Conservation (phyloP, 169 alveolate species). For the Plasmodium fragile region DNA sequence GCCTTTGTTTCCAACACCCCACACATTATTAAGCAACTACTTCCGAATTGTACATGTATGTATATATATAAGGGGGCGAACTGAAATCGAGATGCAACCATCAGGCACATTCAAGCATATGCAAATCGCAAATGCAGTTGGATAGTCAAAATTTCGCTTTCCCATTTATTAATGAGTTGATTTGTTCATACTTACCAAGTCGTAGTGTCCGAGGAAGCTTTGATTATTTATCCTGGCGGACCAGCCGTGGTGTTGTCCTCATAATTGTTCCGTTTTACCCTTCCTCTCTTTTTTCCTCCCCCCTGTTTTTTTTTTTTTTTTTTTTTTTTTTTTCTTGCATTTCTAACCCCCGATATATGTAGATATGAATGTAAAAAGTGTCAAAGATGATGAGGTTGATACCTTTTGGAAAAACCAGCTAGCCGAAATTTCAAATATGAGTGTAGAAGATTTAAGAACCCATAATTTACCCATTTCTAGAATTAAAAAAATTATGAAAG, state of each 20-base stretch:
- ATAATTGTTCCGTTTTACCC: background rate
- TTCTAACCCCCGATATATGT: conserved; percentile 6
- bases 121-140: background rate
- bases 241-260: background rate
- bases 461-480: conserved; percentile 94
- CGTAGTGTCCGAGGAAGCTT: background rate
- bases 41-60: background rate
- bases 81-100: background rate
- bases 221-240: background rate
- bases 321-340: conserved; percentile 1
- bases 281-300: background rate
- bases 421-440: conserved; percentile 34
- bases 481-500: conserved; percentile 96
- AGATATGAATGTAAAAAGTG: conserved; percentile 50
- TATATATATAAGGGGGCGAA: background rate
- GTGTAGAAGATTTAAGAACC: conserved; percentile 67
- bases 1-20: background rate
- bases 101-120: background rate
- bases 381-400: conserved; percentile 18
- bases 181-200: background rate
- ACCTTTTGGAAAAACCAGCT: conserved; percentile 67
- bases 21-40: background rate
- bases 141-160: background rate
- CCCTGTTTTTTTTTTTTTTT: background rate
- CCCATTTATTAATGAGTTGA: background rate